Conservation (phyloP, 257 asterid genomes). For the Orobanche coerulescens region DNA sequence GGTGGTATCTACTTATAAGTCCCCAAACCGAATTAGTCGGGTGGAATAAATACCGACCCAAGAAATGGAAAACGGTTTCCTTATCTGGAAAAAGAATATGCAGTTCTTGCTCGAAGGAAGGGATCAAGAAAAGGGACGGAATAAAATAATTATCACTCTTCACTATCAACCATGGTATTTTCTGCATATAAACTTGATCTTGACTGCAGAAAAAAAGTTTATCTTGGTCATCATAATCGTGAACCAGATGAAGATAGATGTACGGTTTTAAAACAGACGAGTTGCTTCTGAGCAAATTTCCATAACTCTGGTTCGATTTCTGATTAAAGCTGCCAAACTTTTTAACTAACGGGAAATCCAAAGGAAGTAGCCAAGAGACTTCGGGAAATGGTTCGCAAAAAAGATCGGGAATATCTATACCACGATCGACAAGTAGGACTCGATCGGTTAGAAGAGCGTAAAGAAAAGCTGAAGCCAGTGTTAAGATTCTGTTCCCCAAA, state of each 20-base stretch:
- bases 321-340: slow-evolving; percentile 36
- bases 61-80: slow-evolving; percentile 59
- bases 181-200: slow-evolving; percentile 41
- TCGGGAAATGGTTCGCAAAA: slow-evolving; percentile 88
- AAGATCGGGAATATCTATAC: slow-evolving; percentile 50
- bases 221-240: slow-evolving; percentile 53
- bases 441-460: slow-evolving; percentile 76
- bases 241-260: slow-evolving; percentile 56
- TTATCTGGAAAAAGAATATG: slow-evolving; percentile 56
- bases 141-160: slow-evolving; percentile 54
- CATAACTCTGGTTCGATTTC: slow-evolving; percentile 45
- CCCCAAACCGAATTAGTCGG: slow-evolving; percentile 77
- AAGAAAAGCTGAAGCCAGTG: slow-evolving; percentile 68
- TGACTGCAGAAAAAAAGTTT: slow-evolving; percentile 60
- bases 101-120: slow-evolving; percentile 49
- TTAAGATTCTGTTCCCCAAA: slow-evolving; percentile 63
- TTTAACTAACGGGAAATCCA: slow-evolving; percentile 42
- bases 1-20: slow-evolving; percentile 48
- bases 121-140: slow-evolving; percentile 62
- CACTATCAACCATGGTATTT: slow-evolving; percentile 53
- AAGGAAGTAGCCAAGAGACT: slow-evolving; percentile 68
- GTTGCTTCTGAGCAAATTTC: slow-evolving; percentile 42
- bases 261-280: slow-evolving; percentile 25
- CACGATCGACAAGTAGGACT: slow-evolving; percentile 67
- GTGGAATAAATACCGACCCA: slow-evolving; percentile 67